Evolutionary conservation across 345 rosid genomes (phyloP).

Genomic region (Dovyalis caffra): DNA sequence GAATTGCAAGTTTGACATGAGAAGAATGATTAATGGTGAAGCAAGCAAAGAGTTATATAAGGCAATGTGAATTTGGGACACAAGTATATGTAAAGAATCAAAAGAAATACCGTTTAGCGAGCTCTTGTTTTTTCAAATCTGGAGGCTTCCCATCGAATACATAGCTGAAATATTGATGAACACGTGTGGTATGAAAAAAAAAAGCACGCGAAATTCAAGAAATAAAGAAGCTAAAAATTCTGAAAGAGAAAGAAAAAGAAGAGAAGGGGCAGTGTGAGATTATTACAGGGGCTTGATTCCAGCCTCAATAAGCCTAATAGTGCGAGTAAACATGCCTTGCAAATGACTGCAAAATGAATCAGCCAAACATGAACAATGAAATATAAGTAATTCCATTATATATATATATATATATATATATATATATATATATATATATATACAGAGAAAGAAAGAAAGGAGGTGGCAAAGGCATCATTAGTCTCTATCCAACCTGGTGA

Average conservation of each 20-base stretch:
- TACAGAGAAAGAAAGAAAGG: not conserved
- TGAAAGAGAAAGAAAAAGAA: not conserved
- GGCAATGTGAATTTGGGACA: too few relatives aligned
- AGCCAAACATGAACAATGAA: not conserved
- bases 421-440: too few relatives aligned
- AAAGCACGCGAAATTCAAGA: not conserved
- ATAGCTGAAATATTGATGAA: conserved; percentile 39
- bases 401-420: too few relatives aligned
- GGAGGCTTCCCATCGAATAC: conserved; percentile 95
- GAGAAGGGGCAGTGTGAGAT: conserved; percentile 17
- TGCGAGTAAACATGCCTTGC: conserved; percentile 92
- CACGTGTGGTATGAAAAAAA: conserved; percentile 4
- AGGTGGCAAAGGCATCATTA: not conserved
- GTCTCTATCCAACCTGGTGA: conserved; percentile 60
- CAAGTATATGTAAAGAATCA: not conserved
- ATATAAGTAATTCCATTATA: not conserved
- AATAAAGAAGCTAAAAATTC: not conserved
- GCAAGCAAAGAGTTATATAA: not conserved
- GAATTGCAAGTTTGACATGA: conserved; percentile 21
- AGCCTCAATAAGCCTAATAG: conserved; percentile 91
- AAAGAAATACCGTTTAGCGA: conserved; percentile 65
- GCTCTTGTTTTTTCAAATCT: conserved; percentile 81
- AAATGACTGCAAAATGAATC: conserved; percentile 54
- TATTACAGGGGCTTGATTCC: conserved; percentile 96
- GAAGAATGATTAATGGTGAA: not conserved